Evolutionary conservation across 2,329 filamentous ascomycete genomes (phyloP).

Genomic region (Penicillium sp.): DNA sequence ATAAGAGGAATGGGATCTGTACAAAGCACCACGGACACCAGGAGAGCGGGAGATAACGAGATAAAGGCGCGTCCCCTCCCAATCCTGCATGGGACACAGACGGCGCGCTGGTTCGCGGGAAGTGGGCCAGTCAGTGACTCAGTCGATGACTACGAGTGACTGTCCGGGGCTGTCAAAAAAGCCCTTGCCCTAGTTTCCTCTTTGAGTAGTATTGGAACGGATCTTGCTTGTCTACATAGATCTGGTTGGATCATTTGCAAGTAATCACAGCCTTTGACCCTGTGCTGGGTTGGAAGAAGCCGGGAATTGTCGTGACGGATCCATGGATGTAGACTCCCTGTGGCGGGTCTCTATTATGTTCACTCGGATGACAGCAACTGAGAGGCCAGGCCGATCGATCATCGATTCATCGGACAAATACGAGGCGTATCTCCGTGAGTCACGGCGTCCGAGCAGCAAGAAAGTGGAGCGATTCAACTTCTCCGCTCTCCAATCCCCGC

Average conservation of each 20-base stretch:
- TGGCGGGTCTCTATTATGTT: no score
- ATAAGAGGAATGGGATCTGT: background rate
- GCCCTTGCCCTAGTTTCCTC: conserved; percentile 28
- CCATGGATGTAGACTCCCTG: background rate
- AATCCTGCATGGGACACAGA: conserved; percentile 22
- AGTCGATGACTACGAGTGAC: background rate
- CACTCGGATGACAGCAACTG: background rate
- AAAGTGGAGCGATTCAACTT: conserved; percentile 13
- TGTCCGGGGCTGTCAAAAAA: background rate
- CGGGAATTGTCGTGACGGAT: background rate
- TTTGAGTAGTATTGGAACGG: conserved; percentile 1
- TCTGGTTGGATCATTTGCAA: no score
- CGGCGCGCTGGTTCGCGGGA: conserved; percentile 23
- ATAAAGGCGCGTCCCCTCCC: conserved; percentile 17
- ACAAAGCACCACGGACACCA: conserved; percentile 7
- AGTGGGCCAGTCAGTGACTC: conserved; percentile 1
- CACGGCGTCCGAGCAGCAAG: conserved; percentile 6
- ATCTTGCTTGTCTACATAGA: background rate
- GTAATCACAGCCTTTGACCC: background rate
- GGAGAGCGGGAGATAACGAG: conserved; percentile 16
- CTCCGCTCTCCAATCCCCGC: conserved; percentile 9
- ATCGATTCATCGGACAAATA: background rate
- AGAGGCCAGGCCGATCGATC: no score
- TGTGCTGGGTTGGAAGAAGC: no score
- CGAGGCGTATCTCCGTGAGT: conserved; percentile 17